Evolutionary conservation across 2,329 filamentous ascomycete genomes (phyloP), one percentile per base, ranked within the genome.

Genomic region (Fusarium tjaetaba): DNA sequence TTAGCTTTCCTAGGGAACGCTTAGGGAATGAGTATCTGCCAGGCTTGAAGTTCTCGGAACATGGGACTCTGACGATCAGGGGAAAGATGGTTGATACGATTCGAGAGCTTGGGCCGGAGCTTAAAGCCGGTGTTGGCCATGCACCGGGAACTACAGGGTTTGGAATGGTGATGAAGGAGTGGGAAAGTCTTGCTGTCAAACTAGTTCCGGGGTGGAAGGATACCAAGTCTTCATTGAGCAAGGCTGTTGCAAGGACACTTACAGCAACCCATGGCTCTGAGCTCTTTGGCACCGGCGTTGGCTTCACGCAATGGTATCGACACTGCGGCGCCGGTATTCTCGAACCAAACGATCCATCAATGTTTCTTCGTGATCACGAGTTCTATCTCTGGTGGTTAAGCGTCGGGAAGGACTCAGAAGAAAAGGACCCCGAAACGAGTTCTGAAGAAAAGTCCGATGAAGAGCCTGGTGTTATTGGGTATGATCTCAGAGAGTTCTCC

Each of bases 361-460:
- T 56, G 43, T 63, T 65, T 16, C 38, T 72, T 18, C 64, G 70
- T 0, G 26, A 72, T 2, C 49, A 36, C 4, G 70, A 72, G n/a
- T 72, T 70, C 2, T 70, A 65, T 5, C 18, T 72, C 4, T 72
- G 69, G 70, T 72, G 69, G 64, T 0, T 49, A 2, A 24, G 10
- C 6, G 10, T 39, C 2, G 32, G 28, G 1, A 56, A 36, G 1
- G 11, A 24, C 1, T 7, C 30, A 1, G 34, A 24, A n/a, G 13
- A 32, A 2, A 13, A 11, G 2, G 18, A 38, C 4, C n/a, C 32
- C 2, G 14, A 28, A 0, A 7, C 34, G 1, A 28, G 13, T 1
- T 55, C 51, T 2, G 34, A 55, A 10, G 51, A 41, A 2, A 7
- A 49, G 3, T n/a, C 34, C 3, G 5, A 13, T 5, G 11, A 52